These are phyloP conservation scores for Exophiala oligosperma DNA, from an alignment of 2,329 filamentous ascomycete genomes.

Conservation along the genomic window DNA sequence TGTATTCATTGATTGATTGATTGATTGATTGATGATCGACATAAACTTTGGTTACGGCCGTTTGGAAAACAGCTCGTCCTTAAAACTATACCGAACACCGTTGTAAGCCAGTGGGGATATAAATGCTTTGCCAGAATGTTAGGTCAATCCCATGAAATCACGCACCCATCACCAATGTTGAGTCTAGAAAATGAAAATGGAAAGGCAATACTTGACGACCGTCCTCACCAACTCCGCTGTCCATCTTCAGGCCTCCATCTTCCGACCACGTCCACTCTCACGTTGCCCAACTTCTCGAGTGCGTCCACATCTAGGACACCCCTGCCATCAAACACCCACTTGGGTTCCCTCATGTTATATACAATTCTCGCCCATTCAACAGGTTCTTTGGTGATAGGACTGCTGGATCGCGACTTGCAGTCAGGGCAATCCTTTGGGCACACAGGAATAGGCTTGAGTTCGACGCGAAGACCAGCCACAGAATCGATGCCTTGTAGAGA, in stretches of 20 bases:
- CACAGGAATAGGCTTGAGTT: slow-evolving; percentile 1
- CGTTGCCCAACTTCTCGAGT: slow-evolving; percentile 39
- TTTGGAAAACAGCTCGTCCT: too few species aligned
- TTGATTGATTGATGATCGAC: too few species aligned
- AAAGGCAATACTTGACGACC: not conserved
- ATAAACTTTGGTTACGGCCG: too few species aligned
- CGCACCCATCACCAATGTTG: too few species aligned
- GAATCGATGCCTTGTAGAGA: slow-evolving; percentile 4
- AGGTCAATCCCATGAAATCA: too few species aligned
- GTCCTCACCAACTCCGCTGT: not conserved
- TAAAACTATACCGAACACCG: too few species aligned
- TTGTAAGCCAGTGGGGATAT: too few species aligned
- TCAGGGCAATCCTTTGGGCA: slow-evolving; percentile 24
- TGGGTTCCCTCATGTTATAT: slow-evolving; percentile 47
- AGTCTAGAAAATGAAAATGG: too few species aligned
- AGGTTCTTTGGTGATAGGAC: slow-evolving; percentile 29
- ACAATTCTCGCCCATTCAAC: slow-evolving; percentile 51
- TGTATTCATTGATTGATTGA: too few species aligned
- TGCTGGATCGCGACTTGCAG: slow-evolving; percentile 26
- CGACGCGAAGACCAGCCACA: slow-evolving; percentile 7
- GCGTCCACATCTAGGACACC: slow-evolving; percentile 37
- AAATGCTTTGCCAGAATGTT: too few species aligned
- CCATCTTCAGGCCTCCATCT: slow-evolving; percentile 11
- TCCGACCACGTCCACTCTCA: slow-evolving; percentile 38
- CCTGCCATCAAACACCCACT: slow-evolving; percentile 52